Evolutionary conservation across 1,139 yeast genomes (phyloP).

Genomic region (Lodderomyces theae): DNA sequence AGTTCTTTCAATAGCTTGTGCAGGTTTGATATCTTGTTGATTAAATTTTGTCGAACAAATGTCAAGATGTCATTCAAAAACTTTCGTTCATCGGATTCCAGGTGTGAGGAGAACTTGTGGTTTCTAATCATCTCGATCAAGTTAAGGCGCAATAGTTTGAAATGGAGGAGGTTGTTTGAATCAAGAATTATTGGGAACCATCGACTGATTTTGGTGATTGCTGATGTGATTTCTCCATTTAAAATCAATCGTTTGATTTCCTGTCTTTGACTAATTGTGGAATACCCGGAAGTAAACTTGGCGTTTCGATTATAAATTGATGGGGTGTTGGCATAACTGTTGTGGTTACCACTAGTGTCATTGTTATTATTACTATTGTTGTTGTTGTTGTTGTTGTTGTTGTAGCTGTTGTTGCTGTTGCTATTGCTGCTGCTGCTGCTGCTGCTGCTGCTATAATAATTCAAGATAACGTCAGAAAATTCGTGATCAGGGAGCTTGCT

Average conservation of each 20-base stretch:
- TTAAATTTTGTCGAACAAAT: constrained; percentile 61
- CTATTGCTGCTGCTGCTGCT: background rate
- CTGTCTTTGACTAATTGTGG: constrained; percentile 48
- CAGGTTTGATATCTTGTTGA: constrained; percentile 55
- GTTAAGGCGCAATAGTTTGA: constrained; percentile 57
- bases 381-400: background rate
- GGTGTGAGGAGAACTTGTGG: constrained; percentile 36
- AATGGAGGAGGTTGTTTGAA: constrained; percentile 56
- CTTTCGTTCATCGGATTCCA: constrained; percentile 33
- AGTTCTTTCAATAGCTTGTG: constrained; percentile 54
- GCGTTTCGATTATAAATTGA: background rate
- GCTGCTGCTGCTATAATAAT: constrained; percentile 15
- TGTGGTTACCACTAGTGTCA: too few species aligned
- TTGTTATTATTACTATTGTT: background rate
- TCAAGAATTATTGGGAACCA: constrained; percentile 56
- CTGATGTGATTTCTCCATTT: constrained; percentile 48
- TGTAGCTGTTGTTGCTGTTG: background rate
- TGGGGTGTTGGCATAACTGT: too few species aligned
- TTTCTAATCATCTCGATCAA: constrained; percentile 62
- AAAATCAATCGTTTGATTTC: constrained; percentile 48
- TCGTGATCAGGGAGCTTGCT: constrained; percentile 16
- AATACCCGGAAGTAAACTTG: constrained; percentile 31
- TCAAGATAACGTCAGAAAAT: constrained; percentile 18
- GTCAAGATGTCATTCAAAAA: constrained; percentile 56
- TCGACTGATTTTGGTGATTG: constrained; percentile 45